Base-by-base conservation (phyloP, 1,139 yeast genomes). In the Saccharomycopsis hybrid region DNA sequence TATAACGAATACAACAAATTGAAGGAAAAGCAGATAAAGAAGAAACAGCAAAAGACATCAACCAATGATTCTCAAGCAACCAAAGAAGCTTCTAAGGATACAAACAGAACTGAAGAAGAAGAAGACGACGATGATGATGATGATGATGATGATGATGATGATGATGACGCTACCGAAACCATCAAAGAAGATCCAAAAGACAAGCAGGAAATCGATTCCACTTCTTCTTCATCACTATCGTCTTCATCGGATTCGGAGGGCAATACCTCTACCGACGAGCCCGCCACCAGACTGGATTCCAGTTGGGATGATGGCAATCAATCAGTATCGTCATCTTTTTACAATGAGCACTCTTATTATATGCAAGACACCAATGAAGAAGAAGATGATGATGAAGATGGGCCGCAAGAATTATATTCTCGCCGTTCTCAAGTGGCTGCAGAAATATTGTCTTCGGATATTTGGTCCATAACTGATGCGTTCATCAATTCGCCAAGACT, bases 401-500 rank as follows among this genome's bases (percentile, higher is more conserved):
- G 72, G 2, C 69, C 67, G 9, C 80, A 77, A 49, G 86, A 82
- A 57, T 71, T 68, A 25, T 78, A 78, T 52, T 72, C 78, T 18
- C 75, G 90, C 57, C 75, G 88, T 60, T 94, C 96, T 3, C 85
- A 89, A 49, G 77, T 90, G 55, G 92, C 96, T 3, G 87, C 96
- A 1, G 98, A 94, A 63, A 84, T 92, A 43, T 72, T 92, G 42
- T 80, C 92, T 51, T 89, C 95, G 3, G 97, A 92, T 62, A 94
- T 89, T 5, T 92, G 97, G 97, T 85, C 95, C 3, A 73, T 94
- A 38, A 86, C 96, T 3, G 96, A 92, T 59, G 82, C 96, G 0
- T 82, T 92, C 47, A 84, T 92, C 84, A 94, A 86, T 59, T 78
- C 82, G 53, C 72, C 78, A 2, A 74, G 72, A 24, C 73, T 86